A percentile compares a stretch with the other conserved stretches of the same genome.
These are phyloP conservation scores for Zasmidium citrigriseum DNA, from an alignment of 2,329 filamentous ascomycete genomes.

Conservation along the genomic window DNA sequence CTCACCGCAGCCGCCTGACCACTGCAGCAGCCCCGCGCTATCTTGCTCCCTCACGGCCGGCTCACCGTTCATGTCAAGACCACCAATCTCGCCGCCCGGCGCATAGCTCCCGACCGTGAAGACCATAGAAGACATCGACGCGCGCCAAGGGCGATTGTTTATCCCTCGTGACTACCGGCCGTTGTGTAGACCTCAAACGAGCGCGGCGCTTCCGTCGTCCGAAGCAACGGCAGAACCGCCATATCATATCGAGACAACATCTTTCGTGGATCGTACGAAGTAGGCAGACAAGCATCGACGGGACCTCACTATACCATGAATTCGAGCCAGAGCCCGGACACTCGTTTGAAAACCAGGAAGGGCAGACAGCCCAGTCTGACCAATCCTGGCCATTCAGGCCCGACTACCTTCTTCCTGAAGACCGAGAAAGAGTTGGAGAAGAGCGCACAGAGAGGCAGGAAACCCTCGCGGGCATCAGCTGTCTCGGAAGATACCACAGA, in stretches of 20 bases:
- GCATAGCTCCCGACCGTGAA: neutral
- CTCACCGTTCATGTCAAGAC: neutral
- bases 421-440: slow-evolving; percentile 53
- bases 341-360: slow-evolving; percentile 6
- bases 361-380: neutral
- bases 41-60: neutral
- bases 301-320: neutral
- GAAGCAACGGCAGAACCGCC: neutral
- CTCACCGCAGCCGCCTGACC: neutral
- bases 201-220: neutral
- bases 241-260: neutral
- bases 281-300: neutral
- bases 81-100: neutral
- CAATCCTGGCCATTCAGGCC: slow-evolving; percentile 36
- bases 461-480: slow-evolving; percentile 24
- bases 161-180: neutral
- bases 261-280: neutral
- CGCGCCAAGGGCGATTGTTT: neutral
- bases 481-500: slow-evolving; percentile 11
- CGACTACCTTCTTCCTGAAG: slow-evolving; percentile 62
- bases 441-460: slow-evolving; percentile 24
- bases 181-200: neutral
- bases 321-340: neutral
- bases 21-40: neutral
- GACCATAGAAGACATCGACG: neutral